Base-by-base conservation (phyloP, 257 asterid species). In the Rehmannia glutinosa region DNA sequence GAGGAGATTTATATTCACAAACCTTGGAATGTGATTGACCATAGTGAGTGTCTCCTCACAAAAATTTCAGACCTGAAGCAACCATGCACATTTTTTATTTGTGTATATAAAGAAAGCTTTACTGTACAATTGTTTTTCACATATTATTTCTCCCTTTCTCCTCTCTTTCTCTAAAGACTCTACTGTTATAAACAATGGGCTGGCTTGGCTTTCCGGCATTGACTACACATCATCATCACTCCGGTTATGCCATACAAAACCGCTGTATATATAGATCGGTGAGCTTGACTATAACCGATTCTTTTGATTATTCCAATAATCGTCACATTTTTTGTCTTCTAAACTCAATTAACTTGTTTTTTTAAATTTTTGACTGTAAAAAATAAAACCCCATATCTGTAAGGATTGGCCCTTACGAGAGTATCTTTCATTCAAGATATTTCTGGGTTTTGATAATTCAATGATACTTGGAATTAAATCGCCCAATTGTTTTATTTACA, bases 391-490 rank as follows among this genome's bases (percentile, higher is more conserved):
- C 75, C 79, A 62, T 60, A 60, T 76, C 72, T 69, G 62, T 62
- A 64, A 73, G 74, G 87, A 79, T 79, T 76, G 63, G 62, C 71
- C 58, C 17, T n/a, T 61, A 52, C 64, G 58, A 63, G 60, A 68
- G 68, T 70, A 74, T 81, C 76, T 79, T 53, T n/a, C 58, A 30
- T 55, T 66, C 43, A 62, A 69, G 79, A 73, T n/a, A n/a, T n/a
- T 66, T 66, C 42, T 62, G 71, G 77, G 75, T 77, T 78, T 79
- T 47, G 63, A 60, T 47, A 42, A 63, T 73, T 78, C 71, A 72
- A 47, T 78, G 62, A 60, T 73, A 32, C 2, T 52, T 68, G 73
- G 86, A 75, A 80, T 77, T 82, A 60, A 84, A 68, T 77, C 78
- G 45, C 43, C 58, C 30, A 61, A 82, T 72, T 83, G 66, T 41